Evolutionary conservation across 495 filamentous ascomycete species (phyloP).

Genomic region (Cryomyces minteri): DNA sequence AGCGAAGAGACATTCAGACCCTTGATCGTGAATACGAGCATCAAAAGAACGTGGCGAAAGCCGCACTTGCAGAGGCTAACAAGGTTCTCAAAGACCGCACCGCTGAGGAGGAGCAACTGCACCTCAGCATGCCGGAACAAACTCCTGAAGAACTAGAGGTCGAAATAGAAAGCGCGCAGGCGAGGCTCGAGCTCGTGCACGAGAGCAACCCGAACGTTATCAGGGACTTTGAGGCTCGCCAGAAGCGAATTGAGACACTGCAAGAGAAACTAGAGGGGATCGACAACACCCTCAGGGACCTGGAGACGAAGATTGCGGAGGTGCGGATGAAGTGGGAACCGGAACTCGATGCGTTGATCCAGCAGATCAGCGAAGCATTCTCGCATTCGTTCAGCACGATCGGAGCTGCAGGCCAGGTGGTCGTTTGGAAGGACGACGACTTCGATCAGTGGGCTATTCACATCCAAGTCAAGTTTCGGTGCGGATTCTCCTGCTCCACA

Average conservation of each 20-base stretch:
- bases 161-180: slow-evolving; percentile 56
- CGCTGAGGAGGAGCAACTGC: slow-evolving; percentile 17
- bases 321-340: slow-evolving; percentile 63
- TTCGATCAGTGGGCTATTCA: slow-evolving; percentile 90
- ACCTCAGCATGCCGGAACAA: slow-evolving; percentile 18
- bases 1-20: slow-evolving; percentile 19
- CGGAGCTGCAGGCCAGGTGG: slow-evolving; percentile 85
- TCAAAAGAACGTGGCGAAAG: slow-evolving; percentile 9
- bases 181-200: slow-evolving; percentile 60
- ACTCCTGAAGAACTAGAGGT: slow-evolving; percentile 45
- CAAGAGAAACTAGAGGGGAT: slow-evolving; percentile 27
- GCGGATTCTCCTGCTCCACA: slow-evolving; percentile 10
- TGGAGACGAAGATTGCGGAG: slow-evolving; percentile 37
- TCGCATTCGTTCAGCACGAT: slow-evolving; percentile 82
- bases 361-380: slow-evolving; percentile 75
- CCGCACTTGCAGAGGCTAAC: slow-evolving; percentile 15
- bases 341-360: slow-evolving; percentile 54
- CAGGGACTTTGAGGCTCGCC: slow-evolving; percentile 57
- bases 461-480: slow-evolving; percentile 88
- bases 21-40: neutral
- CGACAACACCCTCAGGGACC: slow-evolving; percentile 26
- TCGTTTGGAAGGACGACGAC: slow-evolving; percentile 55
- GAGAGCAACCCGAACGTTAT: slow-evolving; percentile 63
- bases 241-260: slow-evolving; percentile 34
- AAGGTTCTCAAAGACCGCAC: slow-evolving; percentile 8